Base-by-base conservation (phyloP, 2,329 filamentous ascomycete species). In the Metarhizium rileyi region DNA sequence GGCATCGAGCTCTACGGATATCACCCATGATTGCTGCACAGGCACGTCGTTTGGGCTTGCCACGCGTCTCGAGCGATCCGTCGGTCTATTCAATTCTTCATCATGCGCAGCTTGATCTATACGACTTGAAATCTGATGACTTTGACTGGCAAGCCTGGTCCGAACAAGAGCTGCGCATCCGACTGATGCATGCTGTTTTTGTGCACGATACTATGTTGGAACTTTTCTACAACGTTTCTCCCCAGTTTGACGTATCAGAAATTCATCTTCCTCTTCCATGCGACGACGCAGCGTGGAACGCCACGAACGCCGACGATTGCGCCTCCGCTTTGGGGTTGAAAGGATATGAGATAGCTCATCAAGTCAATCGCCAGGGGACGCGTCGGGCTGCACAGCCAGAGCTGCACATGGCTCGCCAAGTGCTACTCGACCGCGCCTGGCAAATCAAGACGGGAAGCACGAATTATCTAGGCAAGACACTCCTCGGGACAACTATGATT, bases 221-320 rank as follows among this genome's bases (percentile, higher is more conserved):
- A 18, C 75, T 89, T 20, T 89, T 83, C 61, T 89, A 87, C 73
- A 88, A 89, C 62, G 67, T 69, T n/a, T 65, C 73, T 9, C 76
- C 83, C 14, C 72, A 78, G 42, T 78, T 88, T 40, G 79, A 87
- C 51, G 67, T 74, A 8, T 72, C 81, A 30, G 83, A 87, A 56
- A 73, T 88, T 46, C 72, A 74, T 27, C 64, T 88, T 35, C 83
- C 84, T n/a, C 68, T 90, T 5, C 85, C 86, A 8, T 76, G 78
- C 14, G 84, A 89, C 57, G 86, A 89, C 63, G 82, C 81, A 16
- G 80, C 81, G 2, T 89, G 85, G 84, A 84, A 88, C 56, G 84
- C 85, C 4, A 70, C 67, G 28, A 76, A 72, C 36, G 65, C 71
- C 5, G 64, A 73, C 16, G 76, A 81, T 35, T 89, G 84, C 61